Base-by-base conservation (phyloP, 2,329 filamentous ascomycete genomes). In the Chaetomiaceae sp. region DNA sequence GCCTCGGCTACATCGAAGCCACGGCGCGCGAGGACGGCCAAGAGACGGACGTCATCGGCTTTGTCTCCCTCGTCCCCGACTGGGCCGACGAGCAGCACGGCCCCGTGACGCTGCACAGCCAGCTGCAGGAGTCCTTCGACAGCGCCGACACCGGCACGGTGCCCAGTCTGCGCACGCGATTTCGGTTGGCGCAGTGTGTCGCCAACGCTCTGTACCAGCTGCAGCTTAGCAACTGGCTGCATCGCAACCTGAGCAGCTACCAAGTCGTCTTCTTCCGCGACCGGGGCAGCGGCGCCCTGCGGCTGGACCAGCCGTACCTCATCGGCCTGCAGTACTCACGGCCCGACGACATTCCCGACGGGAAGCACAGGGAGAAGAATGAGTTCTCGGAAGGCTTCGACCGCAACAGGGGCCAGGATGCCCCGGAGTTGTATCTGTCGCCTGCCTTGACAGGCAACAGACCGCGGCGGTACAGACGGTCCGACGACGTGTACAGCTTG, bases 191-290 rank as follows among this genome's bases (percentile, higher is more conserved):
- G n/a, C n/a, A n/a, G n/a, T n/a, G n/a, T n/a, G n/a, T n/a, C n/a
- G n/a, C n/a, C n/a, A n/a, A n/a, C n/a, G n/a, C n/a, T n/a, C n/a
- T 33, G 38, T 39, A 39, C 38, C 38, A 40, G 27, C 38, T 40
- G 11, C 38, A 40, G 11, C 32, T 26, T 27, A 40, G 38, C 29
- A 40, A 41, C 18, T 41, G 38, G 38, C 12, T 41, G 18, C 38
- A 41, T 18, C 38, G 27, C 26, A 41, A 41, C 12, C 38, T 33
- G 11, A 24, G 38, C 27, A 41, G 38, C 27, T 14, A 41, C 27
- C 38, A 33, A 18, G 18, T 33, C 8, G 38, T 41, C 27, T 32
- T 41, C 14, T 41, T 41, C 38, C 38, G 38, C 19, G 38, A 41
- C 18, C 32, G 11, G 18, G 11, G 11, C 18, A 26, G 27, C 12